Percentiles rank a stretch among this genome's conserved stretches.
These are phyloP conservation scores for Chamaenerion angustifolium DNA, from an alignment of 345 rosid species.

Conservation along the genomic window DNA sequence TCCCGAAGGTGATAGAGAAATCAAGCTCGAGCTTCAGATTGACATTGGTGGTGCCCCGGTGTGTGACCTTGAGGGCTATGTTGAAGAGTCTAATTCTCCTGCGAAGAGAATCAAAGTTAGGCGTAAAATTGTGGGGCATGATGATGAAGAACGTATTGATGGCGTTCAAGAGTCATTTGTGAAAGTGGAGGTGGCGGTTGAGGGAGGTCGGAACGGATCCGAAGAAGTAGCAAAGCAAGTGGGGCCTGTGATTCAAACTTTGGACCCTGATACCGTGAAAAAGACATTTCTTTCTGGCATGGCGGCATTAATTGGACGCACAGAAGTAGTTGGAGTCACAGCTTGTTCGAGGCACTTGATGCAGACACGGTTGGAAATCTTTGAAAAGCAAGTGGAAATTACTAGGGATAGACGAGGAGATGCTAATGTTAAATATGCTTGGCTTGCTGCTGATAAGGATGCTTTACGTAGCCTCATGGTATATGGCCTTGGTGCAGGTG, in stretches of 20 bases:
- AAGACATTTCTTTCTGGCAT: conserved; percentile 17
- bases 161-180: not conserved
- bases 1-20: conserved; percentile 30
- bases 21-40: conserved; percentile 70
- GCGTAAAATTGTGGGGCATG: conserved; percentile 11
- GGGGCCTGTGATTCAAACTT: not conserved
- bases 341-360: conserved; percentile 11
- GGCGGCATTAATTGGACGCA: conserved; percentile 3
- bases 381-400: conserved; percentile 30
- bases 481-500: conserved; percentile 20
- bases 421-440: conserved; percentile 31
- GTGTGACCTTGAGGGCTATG: conserved; percentile 40
- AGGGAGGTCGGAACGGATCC: not conserved
- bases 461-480: conserved; percentile 12
- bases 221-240: not conserved
- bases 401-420: conserved; percentile 23
- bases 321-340: conserved; percentile 14
- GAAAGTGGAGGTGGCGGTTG: not conserved
- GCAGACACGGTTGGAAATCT: conserved; percentile 18
- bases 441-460: conserved; percentile 27
- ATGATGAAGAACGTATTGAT: not conserved
- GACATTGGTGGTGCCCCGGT: conserved; percentile 40
- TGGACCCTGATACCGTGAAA: conserved; percentile 12
- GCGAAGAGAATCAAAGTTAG: conserved; percentile 29
- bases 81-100: conserved; percentile 45